Base-by-base conservation (phyloP, 2,329 filamentous ascomycete genomes). In the Herpotrichia juniperi region DNA sequence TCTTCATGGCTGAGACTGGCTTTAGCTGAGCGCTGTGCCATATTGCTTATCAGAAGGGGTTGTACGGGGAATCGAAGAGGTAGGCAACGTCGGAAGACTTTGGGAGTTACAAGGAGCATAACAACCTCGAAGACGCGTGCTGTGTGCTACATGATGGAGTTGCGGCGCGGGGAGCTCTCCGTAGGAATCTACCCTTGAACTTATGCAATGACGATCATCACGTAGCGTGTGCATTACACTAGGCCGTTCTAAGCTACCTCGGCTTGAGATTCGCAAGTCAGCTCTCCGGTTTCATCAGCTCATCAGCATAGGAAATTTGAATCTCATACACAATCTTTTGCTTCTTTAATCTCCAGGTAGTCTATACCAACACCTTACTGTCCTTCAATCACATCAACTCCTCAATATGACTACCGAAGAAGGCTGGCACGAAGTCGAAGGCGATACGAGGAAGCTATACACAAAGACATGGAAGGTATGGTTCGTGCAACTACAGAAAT, bases 401-500 rank as follows among this genome's bases (percentile, higher is more conserved):
- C 25, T 43, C 51, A 56, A 17, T 43, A 76, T 75, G 69, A 64
- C 72, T 42, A 78, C 74, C 26, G 75, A 78, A 66, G 83, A 86
- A 72, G 78, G 79, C 51, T 79, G 71, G 55, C 78, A 83, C 65
- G 76, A 71, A 14, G 70, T 79, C 4, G n/a, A n/a, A 22, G 73
- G 77, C 24, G 84, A 86, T 66, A 81, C 80, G 49, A 69, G 72
- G 31, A 78, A 80, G 62, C 71, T 87, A 49, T 87, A 85, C 70
- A 84, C 82, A 34, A 86, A 86, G 66, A 84, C 81, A 19, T 87
- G 83, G 82, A 81, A 79, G 75, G 82, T 83, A 60, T 17, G 35
- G 37, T 11, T 12, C n/a, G 69, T 81, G 74, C 39, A 12, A 22
- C 35, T 34, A 40, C 48, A 21, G 22, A 16, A 25, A 42, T n/a